Conservation (phyloP, 192 early-diverging fungal species). For the Umbelopsis isabellina region DNA sequence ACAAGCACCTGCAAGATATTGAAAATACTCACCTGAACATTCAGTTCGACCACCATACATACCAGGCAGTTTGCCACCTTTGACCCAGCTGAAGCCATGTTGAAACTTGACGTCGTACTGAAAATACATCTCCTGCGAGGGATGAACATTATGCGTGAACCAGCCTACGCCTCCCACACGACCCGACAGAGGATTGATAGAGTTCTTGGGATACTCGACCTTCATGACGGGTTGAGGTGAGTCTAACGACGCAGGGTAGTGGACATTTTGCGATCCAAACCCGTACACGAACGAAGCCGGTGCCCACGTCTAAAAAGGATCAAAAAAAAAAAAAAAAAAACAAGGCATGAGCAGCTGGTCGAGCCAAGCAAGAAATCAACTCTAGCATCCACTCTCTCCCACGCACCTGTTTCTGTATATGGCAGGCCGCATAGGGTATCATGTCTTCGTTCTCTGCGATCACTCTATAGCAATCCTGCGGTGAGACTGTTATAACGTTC, state of each 20-base stretch:
- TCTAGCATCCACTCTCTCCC: background rate
- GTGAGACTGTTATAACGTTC: background rate
- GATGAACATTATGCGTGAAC: background rate
- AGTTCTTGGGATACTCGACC: constrained; percentile 28
- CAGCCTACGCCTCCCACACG: constrained; percentile 26
- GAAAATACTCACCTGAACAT: constrained; percentile 40
- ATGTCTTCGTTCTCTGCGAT: background rate
- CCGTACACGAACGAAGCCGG: constrained; percentile 17
- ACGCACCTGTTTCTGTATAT: constrained; percentile 2
- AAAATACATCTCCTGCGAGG: constrained; percentile 22
- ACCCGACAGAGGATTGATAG: constrained; percentile 27
- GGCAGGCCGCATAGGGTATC: constrained; percentile 9
- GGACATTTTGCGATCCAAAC: constrained; percentile 21
- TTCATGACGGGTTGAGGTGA: constrained; percentile 5
- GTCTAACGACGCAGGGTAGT: background rate
- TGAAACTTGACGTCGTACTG: constrained; percentile 53
- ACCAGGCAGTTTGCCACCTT: constrained; percentile 64
- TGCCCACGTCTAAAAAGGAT: background rate
- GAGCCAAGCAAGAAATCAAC: too few species aligned
- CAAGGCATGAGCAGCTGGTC: background rate
- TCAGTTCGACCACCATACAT: constrained; percentile 48
- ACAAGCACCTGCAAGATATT: background rate
- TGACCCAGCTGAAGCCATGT: constrained; percentile 54
- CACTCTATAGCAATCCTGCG: background rate
- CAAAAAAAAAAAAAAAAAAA: too few species aligned